Percentiles rank a stretch among this genome's conserved stretches.
Evolutionary conservation across 495 filamentous ascomycete species (phyloP).

Genomic region (Tuber borchii): DNA sequence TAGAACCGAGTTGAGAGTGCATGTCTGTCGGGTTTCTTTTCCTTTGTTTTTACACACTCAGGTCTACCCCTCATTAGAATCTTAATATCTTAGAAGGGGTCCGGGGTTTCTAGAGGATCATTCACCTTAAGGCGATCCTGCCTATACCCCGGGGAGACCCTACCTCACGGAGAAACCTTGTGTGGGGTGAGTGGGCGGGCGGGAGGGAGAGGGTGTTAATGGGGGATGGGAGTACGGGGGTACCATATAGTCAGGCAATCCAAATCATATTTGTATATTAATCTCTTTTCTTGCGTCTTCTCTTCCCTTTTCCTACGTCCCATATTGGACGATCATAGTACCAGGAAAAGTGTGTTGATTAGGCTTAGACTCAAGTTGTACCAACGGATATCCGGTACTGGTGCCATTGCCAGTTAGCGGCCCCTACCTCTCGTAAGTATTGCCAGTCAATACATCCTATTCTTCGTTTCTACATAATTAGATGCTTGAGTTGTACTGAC

Average conservation of each 20-base stretch:
- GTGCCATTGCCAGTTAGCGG: slow-evolving; percentile 10
- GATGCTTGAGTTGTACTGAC: not conserved
- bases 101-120: not conserved
- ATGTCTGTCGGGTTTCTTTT: not conserved
- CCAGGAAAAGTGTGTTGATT: slow-evolving; percentile 22
- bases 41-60: not conserved
- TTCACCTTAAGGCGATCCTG: not conserved
- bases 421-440: slow-evolving; percentile 26
- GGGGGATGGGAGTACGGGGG: not conserved
- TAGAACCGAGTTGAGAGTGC: not conserved
- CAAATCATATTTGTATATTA: slow-evolving; percentile 31
- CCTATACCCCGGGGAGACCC: not conserved
- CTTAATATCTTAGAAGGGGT: not conserved
- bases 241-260: slow-evolving; percentile 14
- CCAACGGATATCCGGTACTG: slow-evolving; percentile 6
- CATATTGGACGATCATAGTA: slow-evolving; percentile 35
- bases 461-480: slow-evolving; percentile 2
- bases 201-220: not conserved
- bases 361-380: slow-evolving; percentile 1
- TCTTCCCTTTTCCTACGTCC: slow-evolving; percentile 19
- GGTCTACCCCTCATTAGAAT: not conserved
- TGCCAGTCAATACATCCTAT: slow-evolving; percentile 7
- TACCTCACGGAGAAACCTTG: not conserved
- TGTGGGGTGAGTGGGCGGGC: not conserved
- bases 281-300: slow-evolving; percentile 20